These are phyloP conservation scores for Sphaerostilbella broomeana DNA, from an alignment of 2,329 filamentous ascomycete genomes.

Conservation along the genomic window DNA sequence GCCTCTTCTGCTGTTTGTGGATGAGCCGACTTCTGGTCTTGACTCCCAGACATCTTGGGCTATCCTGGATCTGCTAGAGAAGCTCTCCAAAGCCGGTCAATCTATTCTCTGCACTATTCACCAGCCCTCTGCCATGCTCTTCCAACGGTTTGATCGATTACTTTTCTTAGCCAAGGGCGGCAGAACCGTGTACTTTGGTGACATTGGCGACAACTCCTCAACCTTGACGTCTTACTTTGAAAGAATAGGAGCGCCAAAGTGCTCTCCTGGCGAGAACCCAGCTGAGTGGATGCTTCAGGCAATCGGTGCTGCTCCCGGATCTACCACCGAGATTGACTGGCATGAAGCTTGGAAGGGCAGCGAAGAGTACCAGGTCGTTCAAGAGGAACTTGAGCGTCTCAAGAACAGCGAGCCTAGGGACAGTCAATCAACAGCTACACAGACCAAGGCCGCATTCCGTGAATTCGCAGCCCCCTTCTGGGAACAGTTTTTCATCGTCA, in stretches of 20 bases:
- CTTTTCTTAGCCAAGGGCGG: slow-evolving; percentile 46
- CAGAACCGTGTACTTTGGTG: slow-evolving; percentile 43
- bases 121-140: slow-evolving; percentile 36
- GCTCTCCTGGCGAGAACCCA: slow-evolving; percentile 51
- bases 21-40: slow-evolving; percentile 49
- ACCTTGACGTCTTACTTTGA: slow-evolving; percentile 53
- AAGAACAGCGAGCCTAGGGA: neutral
- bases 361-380: slow-evolving; percentile 24
- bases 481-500: slow-evolving; percentile 54
- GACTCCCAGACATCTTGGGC: slow-evolving; percentile 61
- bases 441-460: slow-evolving; percentile 24
- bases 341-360: slow-evolving; percentile 28
- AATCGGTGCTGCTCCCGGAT: slow-evolving; percentile 41
- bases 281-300: slow-evolving; percentile 55
- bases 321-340: slow-evolving; percentile 36
- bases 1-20: slow-evolving; percentile 44
- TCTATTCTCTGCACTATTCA: slow-evolving; percentile 46
- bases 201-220: slow-evolving; percentile 38
- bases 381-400: slow-evolving; percentile 24
- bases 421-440: neutral
- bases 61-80: slow-evolving; percentile 63
- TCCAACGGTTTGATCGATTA: slow-evolving; percentile 48
- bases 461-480: slow-evolving; percentile 65
- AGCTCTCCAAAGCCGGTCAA: slow-evolving; percentile 47
- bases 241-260: slow-evolving; percentile 25